phyloP scores from a whole-genome alignment of 2,329 filamentous ascomycete genomes.

The Paraphaeosphaeria sporulosa region DNA sequence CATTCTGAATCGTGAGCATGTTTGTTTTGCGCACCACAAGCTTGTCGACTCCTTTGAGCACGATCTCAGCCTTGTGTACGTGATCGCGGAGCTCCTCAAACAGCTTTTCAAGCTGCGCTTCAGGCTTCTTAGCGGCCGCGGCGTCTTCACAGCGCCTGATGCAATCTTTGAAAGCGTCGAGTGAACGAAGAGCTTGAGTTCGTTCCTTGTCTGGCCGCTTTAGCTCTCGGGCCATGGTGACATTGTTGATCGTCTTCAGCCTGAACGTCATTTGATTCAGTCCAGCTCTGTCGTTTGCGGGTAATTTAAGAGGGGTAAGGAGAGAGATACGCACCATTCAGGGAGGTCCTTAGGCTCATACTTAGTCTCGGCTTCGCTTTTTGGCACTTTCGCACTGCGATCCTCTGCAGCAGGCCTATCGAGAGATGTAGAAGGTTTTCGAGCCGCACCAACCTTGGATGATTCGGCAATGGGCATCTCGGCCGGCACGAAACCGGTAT shows the following conservation, averaged over 20 bases:
- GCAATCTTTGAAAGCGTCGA: conserved; percentile 23
- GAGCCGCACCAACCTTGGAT: not conserved
- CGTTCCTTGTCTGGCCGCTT: conserved; percentile 1
- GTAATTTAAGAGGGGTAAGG: no score
- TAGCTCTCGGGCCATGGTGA: not conserved
- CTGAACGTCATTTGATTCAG: not conserved
- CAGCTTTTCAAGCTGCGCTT: conserved; percentile 14
- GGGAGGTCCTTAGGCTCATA: not conserved
- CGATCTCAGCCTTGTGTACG: conserved; percentile 52
- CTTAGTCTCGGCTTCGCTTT: not conserved
- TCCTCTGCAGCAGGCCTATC: not conserved
- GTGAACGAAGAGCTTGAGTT: not conserved
- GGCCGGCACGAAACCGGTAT: not conserved
- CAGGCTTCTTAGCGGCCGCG: not conserved
- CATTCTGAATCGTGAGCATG: conserved; percentile 46
- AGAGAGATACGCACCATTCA: not conserved
- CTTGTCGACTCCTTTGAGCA: conserved; percentile 33
- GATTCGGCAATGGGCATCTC: conserved; percentile 1
- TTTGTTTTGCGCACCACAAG: conserved; percentile 42
- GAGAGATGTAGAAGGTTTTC: not conserved
- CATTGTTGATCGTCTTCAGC: not conserved
- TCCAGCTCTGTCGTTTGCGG: not conserved
- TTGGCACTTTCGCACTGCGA: not conserved
- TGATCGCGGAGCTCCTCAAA: conserved; percentile 45
- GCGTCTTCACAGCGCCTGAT: conserved; percentile 28